A percentile compares a stretch with the other conserved stretches of the same genome.
These are phyloP conservation scores for Claviceps quebecensis DNA, from an alignment of 2,329 filamentous ascomycete species.

Conservation along the genomic window DNA sequence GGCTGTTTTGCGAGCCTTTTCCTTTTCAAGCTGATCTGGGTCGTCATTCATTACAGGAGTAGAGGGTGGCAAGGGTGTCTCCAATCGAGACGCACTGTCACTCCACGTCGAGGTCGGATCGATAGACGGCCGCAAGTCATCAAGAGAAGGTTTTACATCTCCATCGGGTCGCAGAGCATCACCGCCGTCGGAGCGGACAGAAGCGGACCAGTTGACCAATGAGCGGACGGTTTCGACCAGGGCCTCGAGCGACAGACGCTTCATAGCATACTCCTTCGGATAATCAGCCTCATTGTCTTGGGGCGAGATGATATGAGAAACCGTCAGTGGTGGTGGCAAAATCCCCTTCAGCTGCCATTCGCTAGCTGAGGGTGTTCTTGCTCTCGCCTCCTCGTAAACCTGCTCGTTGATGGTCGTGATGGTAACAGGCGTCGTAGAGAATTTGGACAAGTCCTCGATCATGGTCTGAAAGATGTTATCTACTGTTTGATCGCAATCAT, in stretches of 20 bases:
- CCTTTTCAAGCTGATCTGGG: conserved; percentile 83
- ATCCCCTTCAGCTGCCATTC: conserved; percentile 85
- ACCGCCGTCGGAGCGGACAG: conserved; percentile 43
- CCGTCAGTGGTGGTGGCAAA: conserved; percentile 73
- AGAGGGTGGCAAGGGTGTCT: conserved; percentile 43
- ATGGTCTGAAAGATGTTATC: conserved; percentile 96
- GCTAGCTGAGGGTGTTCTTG: conserved; percentile 42
- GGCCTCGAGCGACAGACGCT: conserved; percentile 76
- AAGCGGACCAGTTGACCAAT: conserved; percentile 77
- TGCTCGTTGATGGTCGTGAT: conserved; percentile 70
- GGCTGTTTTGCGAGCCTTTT: conserved; percentile 87
- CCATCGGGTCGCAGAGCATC: conserved; percentile 15
- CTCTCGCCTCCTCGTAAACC: conserved; percentile 66
- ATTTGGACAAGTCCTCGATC: conserved; percentile 83
- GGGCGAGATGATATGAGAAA: conserved; percentile 53
- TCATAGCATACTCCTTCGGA: conserved; percentile 81
- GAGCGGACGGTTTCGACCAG: conserved; percentile 81
- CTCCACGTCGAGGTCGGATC: conserved; percentile 51
- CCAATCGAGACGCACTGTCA: conserved; percentile 47
- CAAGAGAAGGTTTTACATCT: conserved; percentile 24
- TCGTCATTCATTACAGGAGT: conserved; percentile 74
- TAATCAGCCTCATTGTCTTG: conserved; percentile 53
- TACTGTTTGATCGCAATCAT: conserved; percentile 88
- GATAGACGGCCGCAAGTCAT: conserved; percentile 45
- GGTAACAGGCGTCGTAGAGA: conserved; percentile 65